Evolutionary conservation across 2,329 filamentous ascomycete genomes (phyloP), one percentile per base, ranked within the genome.

Genomic region (Aschersonia sp.): DNA sequence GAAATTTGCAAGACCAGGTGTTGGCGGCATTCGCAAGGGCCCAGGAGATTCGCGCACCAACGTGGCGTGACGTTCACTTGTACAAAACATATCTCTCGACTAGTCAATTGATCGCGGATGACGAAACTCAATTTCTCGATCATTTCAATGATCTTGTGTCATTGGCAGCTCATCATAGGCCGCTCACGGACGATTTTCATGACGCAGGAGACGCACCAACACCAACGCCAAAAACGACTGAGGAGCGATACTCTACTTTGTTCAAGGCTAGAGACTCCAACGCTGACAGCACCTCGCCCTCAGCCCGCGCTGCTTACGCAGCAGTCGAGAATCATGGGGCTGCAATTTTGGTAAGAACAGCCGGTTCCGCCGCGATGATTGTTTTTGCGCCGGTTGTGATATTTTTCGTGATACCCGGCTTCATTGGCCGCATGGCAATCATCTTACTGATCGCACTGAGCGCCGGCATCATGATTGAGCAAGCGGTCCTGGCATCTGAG

Each of bases 61-160:
- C 65, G 1, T 53, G 64, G 5, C 61, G 67, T 8, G 78, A 85
- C 46, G 64, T 60, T 22, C 52, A 63, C 11, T 60, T 66, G 50
- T 66, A 73, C 63, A 72, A 71, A 42, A 55, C 62, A 6, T 85
- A 79, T 62, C 72, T 85, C 42, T 61, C 66, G 6, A 67, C 62
- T 9, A 69, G 74, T 49, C 66, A 67, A 33, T 73, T 76, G 6
- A 72, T 87, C 44, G 72, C 73, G 39, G 69, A 78, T 41, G 57
- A 64, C 7, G 83, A 87, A 60, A 70, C 71, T 2, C 67, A 67
- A 4, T 85, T 85, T 55, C 68, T 85, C 5, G 70, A 77, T 40
- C 62, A 65, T 4, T 58, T 64, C 10, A 63, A 72, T 5, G 80
- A 83, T 52, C 68, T 84, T 10, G 59, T 83, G 22, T 68, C 66